These are phyloP conservation scores for Leccinum subtestaceum DNA, from an alignment of 768 basidiomycete species.

Conservation along the genomic window DNA sequence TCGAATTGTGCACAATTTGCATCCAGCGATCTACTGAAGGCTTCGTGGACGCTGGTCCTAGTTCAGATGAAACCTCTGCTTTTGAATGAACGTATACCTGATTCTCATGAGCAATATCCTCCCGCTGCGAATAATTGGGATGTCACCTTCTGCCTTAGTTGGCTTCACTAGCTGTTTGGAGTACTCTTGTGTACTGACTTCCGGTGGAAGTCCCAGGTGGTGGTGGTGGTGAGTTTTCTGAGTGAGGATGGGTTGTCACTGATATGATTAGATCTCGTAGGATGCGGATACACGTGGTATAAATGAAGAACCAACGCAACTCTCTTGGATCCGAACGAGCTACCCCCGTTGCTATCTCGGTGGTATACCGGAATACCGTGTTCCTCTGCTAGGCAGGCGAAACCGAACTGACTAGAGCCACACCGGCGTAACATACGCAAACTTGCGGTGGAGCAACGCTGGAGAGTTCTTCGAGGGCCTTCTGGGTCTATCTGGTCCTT, in stretches of 20 bases:
- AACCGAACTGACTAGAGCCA: background rate
- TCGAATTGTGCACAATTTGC: background rate
- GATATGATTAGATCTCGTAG: slow-evolving; percentile 1
- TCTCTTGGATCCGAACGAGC: background rate
- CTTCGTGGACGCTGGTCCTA: background rate
- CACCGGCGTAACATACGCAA: background rate
- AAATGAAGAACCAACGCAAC: background rate
- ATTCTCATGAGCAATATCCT: background rate
- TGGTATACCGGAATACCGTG: too few relatives aligned
- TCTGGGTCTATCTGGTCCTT: background rate
- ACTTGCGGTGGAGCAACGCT: background rate
- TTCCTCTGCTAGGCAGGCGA: background rate
- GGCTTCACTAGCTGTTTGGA: background rate
- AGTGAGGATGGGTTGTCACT: background rate
- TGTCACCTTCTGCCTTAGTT: background rate
- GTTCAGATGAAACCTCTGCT: background rate
- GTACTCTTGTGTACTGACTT: background rate
- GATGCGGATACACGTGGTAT: background rate
- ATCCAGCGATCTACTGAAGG: background rate
- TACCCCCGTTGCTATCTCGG: background rate
- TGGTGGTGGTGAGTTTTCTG: background rate
- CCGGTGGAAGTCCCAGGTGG: background rate
- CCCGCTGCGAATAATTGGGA: background rate
- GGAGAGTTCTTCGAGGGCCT: background rate
- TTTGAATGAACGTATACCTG: background rate